These are phyloP conservation scores for Candida tammaniensis DNA, from an alignment of 805 yeast genomes.

Conservation along the genomic window DNA sequence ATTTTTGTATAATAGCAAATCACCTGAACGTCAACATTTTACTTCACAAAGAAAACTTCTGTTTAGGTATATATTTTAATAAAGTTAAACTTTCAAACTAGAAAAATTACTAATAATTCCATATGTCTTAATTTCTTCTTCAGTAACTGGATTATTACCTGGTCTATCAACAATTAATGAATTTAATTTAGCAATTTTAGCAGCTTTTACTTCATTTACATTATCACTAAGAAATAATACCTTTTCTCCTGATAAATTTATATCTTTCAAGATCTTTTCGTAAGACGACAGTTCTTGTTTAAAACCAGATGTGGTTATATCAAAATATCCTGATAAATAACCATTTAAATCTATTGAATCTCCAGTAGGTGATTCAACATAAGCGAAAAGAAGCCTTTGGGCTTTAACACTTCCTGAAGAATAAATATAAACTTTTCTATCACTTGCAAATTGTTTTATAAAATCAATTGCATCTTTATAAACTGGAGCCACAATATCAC, in stretches of 20 bases:
- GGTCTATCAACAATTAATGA: constrained; percentile 64
- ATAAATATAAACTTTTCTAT: constrained; percentile 58
- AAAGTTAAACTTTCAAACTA: not conserved
- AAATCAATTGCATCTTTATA: constrained; percentile 67
- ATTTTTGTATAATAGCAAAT: constrained; percentile 3
- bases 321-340: constrained; percentile 67
- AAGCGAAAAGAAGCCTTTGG: constrained; percentile 71
- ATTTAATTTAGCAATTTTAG: constrained; percentile 59
- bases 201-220: constrained; percentile 73
- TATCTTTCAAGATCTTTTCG: constrained; percentile 45
- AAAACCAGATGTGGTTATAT: constrained; percentile 79
- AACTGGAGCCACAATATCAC: constrained; percentile 74
- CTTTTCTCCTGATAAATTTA: constrained; percentile 27
- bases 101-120: constrained; percentile 18
- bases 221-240: constrained; percentile 80
- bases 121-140: constrained; percentile 26
- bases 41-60: not conserved
- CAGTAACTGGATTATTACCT: constrained; percentile 60
- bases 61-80: not conserved
- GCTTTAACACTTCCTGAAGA: constrained; percentile 90
- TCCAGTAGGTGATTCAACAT: constrained; percentile 43
- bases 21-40: not conserved
- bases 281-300: constrained; percentile 63
- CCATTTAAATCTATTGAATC: constrained; percentile 49
- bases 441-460: constrained; percentile 41